Conservation (phyloP, 208 protist genomes). For the Vickermania ingenoplastis region DNA sequence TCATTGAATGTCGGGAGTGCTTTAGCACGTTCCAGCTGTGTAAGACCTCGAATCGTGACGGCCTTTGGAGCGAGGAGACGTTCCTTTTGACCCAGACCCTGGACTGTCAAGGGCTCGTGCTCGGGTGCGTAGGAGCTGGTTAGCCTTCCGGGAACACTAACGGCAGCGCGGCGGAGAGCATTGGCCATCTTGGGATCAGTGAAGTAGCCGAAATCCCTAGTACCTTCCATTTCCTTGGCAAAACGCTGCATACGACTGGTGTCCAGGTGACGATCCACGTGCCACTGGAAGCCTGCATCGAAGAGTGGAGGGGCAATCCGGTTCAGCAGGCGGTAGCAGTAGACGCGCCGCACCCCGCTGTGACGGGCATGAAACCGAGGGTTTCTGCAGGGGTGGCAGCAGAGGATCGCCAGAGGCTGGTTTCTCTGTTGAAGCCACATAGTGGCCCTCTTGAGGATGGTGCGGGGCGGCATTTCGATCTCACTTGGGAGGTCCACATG, state of each 20-base stretch:
- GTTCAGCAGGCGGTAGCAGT: constrained; percentile 88
- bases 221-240: constrained; percentile 56
- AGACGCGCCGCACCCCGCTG: constrained; percentile 57
- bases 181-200: constrained; percentile 82
- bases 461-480: constrained; percentile 73
- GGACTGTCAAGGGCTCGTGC: constrained; percentile 31
- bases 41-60: constrained; percentile 37
- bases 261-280: constrained; percentile 80
- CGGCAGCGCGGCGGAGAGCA: constrained; percentile 56
- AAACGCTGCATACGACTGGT: constrained; percentile 74
- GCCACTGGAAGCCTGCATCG: constrained; percentile 79
- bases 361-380: constrained; percentile 85
- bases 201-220: constrained; percentile 79
- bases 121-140: constrained; percentile 19
- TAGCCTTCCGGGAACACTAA: background rate
- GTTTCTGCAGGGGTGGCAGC: constrained; percentile 59
- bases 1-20: constrained; percentile 80
- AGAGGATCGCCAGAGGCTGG: constrained; percentile 68
- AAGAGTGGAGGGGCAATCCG: constrained; percentile 81
- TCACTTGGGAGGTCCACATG: constrained; percentile 75
- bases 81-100: constrained; percentile 17
- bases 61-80: constrained; percentile 49
- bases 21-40: constrained; percentile 50
- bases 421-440: constrained; percentile 70
- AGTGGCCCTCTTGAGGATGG: constrained; percentile 77